These are phyloP conservation scores for Saitozyma podzolica DNA, from an alignment of 768 basidiomycete genomes.

Conservation along the genomic window DNA sequence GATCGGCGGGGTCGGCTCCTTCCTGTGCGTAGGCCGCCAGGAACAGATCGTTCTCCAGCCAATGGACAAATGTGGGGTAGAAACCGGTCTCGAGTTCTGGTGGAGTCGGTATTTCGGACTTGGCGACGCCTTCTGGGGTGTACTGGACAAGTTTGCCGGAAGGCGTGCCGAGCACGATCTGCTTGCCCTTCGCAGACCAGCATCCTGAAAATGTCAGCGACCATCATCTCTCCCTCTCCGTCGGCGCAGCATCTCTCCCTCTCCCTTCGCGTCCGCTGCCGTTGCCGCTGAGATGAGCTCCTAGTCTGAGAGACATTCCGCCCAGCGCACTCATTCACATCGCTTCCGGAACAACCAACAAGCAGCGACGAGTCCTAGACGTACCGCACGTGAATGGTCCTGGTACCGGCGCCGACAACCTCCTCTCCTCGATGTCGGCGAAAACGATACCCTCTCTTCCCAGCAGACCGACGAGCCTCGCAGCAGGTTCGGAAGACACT, in stretches of 20 bases:
- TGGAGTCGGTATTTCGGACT: constrained; percentile 48
- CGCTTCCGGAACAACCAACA: too few species aligned
- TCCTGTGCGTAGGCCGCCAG: constrained; percentile 48
- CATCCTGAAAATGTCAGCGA: constrained; percentile 30
- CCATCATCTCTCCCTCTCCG: neutral
- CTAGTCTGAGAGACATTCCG: too few species aligned
- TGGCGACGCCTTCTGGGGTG: constrained; percentile 53
- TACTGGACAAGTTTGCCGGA: constrained; percentile 50
- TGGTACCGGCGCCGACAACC: constrained; percentile 19
- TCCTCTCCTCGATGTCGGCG: constrained; percentile 36
- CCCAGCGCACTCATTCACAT: too few species aligned
- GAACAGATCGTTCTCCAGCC: constrained; percentile 56
- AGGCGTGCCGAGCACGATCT: constrained; percentile 51
- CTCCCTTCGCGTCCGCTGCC: too few species aligned
- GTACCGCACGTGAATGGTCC: constrained; percentile 43
- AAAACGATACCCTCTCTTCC: constrained; percentile 31
- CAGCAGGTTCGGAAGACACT: constrained; percentile 15
- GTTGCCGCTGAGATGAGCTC: too few species aligned
- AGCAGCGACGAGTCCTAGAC: neutral
- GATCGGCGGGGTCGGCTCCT: constrained; percentile 39
- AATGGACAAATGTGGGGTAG: constrained; percentile 45
- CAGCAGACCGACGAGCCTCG: constrained; percentile 23
- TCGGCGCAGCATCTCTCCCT: too few species aligned
- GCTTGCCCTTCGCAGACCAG: constrained; percentile 57
- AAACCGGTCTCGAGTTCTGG: constrained; percentile 17